Conservation (phyloP, 2,329 filamentous ascomycete genomes). For the Daldinia sp. region DNA sequence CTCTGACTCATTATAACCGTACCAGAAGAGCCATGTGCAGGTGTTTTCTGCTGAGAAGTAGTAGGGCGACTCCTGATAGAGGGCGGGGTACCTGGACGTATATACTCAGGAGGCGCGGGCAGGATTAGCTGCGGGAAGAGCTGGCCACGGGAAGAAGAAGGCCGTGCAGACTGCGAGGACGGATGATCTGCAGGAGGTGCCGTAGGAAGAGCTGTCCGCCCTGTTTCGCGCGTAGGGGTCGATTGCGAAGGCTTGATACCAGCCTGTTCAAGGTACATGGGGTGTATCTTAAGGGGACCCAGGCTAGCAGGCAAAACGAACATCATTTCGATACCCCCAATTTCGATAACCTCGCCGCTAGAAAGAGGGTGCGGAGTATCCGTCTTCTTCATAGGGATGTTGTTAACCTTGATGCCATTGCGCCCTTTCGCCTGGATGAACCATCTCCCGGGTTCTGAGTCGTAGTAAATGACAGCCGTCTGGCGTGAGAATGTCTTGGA, state of each 20-base stretch:
- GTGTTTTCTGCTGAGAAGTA: conserved; percentile 55
- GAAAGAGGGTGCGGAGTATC: conserved; percentile 72
- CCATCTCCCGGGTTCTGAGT: conserved; percentile 78
- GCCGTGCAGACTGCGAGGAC: conserved; percentile 43
- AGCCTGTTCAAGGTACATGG: conserved; percentile 76
- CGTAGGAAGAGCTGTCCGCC: conserved; percentile 48
- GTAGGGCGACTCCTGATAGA: conserved; percentile 57
- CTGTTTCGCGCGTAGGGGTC: conserved; percentile 45
- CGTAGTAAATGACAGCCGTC: conserved; percentile 81
- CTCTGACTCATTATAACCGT: conserved; percentile 62
- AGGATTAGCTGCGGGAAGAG: conserved; percentile 63
- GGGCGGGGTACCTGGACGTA: conserved; percentile 71
- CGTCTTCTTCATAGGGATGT: conserved; percentile 75
- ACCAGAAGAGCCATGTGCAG: conserved; percentile 54
- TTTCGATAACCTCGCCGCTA: conserved; percentile 91
- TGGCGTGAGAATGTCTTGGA: conserved; percentile 84
- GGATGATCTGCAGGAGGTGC: conserved; percentile 47
- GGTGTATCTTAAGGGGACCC: conserved; percentile 74
- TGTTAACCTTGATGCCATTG: conserved; percentile 90
- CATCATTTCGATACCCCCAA: conserved; percentile 96
- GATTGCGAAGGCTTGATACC: conserved; percentile 52
- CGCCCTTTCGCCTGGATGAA: conserved; percentile 88
- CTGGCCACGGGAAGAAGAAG: conserved; percentile 45
- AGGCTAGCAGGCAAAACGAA: conserved; percentile 89
- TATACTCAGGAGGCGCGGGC: conserved; percentile 71